Base-by-base conservation (phyloP, 768 basidiomycete genomes). In the Phaeolepiota aurea region DNA sequence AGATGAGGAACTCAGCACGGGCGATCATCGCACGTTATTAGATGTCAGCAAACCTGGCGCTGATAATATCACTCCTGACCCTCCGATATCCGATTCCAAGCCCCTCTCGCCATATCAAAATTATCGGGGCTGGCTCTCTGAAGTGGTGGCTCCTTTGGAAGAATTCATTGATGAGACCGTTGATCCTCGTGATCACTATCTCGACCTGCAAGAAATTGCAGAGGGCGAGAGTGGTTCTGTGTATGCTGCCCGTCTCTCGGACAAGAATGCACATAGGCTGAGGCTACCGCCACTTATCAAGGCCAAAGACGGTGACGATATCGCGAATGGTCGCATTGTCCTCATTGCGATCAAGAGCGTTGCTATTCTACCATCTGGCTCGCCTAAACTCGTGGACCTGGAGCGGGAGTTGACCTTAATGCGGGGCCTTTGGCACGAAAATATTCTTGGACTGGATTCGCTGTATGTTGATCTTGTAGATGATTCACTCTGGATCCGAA, bases 151-250 rank as follows among this genome's bases (percentile, higher is more conserved):
- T 28, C 76, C 80, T 1, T 62, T 80, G 16, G 73, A 69, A 34
- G 68, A 72, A 19, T 84, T 78, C 54, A 82, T 89, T 49, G 71
- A 81, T 47, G 72, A 77, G 36, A 54, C 63, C 1, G 57, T 74
- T 14, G 74, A 87, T 52, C 87, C 86, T 3, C 65, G 71, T 1
- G 66, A 73, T 3, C 71, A 74, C 43, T 89, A 84, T 56, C 60
- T 68, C 5, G 76, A 86, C 45, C 62, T 88, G 34, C 74, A 72
- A 40, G 87, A 88, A 60, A 81, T 91, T 20, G 87, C 85, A 0
- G 83, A 89, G 54, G 87, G 88, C 21, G 87, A 89, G 53, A 82
- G 75, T 31, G 88, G 88, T 3, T 79, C 75, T 1, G 83, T 91
- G 14, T 74, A 57, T 48, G 63, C 69, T 15, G 74, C 74, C 4